Evolutionary conservation across 208 protist genomes (phyloP).

Genomic region (Leishmania tarentolae): DNA sequence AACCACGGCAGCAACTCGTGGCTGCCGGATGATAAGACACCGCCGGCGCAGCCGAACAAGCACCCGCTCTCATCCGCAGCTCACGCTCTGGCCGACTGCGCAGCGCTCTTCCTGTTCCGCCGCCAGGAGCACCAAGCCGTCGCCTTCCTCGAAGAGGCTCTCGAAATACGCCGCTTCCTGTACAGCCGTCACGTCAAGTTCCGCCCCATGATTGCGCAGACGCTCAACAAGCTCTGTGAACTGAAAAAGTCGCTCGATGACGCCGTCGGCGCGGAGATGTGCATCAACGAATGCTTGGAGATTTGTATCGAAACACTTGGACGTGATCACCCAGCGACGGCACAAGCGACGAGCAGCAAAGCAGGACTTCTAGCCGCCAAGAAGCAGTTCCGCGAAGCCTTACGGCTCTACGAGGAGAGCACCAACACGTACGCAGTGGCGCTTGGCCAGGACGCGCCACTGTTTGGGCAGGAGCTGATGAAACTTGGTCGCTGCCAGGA

Average conservation of each 20-base stretch:
- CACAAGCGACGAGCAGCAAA: conserved; percentile 86
- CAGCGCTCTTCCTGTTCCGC: conserved; percentile 75
- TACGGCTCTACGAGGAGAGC: conserved; percentile 83
- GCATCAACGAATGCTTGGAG: conserved; percentile 85
- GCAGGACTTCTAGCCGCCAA: conserved; percentile 72
- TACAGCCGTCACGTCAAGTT: conserved; percentile 83
- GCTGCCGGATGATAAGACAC: conserved; percentile 59
- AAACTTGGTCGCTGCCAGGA: conserved; percentile 85
- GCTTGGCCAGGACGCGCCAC: conserved; percentile 77
- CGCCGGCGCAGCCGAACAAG: conserved; percentile 74
- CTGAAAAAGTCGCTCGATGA: conserved; percentile 84
- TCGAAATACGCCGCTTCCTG: conserved; percentile 86
- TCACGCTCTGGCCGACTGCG: conserved; percentile 88
- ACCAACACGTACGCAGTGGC: conserved; percentile 63
- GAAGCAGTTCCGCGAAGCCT: conserved; percentile 84
- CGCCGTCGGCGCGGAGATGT: conserved; percentile 81
- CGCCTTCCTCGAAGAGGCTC: conserved; percentile 84
- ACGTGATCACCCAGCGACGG: conserved; percentile 80
- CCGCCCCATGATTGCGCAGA: conserved; percentile 90
- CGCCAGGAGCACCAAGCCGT: conserved; percentile 72
- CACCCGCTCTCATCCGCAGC: conserved; percentile 80
- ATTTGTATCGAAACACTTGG: conserved; percentile 86
- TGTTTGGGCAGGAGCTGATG: conserved; percentile 81
- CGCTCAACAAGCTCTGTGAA: conserved; percentile 89
- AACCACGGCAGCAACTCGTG: conserved; percentile 82